Evolutionary conservation across 148 eudicot genomes (phyloP).

Genomic region (Gaultheria prostrata): DNA sequence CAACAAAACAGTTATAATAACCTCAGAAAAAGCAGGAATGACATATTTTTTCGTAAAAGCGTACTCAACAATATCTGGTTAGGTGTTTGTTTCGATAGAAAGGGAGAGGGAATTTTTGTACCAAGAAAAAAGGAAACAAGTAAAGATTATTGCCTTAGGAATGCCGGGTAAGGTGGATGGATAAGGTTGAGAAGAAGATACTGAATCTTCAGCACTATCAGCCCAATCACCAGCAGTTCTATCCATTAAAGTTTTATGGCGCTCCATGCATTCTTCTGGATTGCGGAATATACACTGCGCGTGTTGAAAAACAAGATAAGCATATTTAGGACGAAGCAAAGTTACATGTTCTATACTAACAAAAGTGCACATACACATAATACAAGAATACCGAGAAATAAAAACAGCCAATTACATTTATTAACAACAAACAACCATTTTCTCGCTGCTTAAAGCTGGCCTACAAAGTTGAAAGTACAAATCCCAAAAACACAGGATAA

Average conservation of each 20-base stretch:
- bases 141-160: slow-evolving; percentile 63
- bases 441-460: neutral
- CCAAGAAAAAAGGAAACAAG: neutral
- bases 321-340: neutral
- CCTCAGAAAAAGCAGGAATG: slow-evolving; percentile 1
- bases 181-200: slow-evolving; percentile 87
- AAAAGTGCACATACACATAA: neutral
- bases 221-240: slow-evolving; percentile 84
- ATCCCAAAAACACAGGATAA: neutral
- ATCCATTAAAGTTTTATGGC: slow-evolving; percentile 69
- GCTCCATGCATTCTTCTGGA: slow-evolving; percentile 90
- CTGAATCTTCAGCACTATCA: slow-evolving; percentile 94
- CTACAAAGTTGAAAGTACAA: neutral
- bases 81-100: neutral
- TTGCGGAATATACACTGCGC: slow-evolving; percentile 73
- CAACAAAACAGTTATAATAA: slow-evolving; percentile 11
- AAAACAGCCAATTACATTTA: neutral
- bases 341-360: neutral
- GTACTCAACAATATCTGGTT: neutral
- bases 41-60: neutral
- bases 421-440: slow-evolving; percentile 12
- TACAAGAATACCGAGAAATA: neutral
- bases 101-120: neutral
- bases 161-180: slow-evolving; percentile 93
- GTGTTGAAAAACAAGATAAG: slow-evolving; percentile 12